Evolutionary conservation across 2,329 filamentous ascomycete species (phyloP), one percentile per base, ranked within the genome.

Genomic region (Fusarium vanettenii): DNA sequence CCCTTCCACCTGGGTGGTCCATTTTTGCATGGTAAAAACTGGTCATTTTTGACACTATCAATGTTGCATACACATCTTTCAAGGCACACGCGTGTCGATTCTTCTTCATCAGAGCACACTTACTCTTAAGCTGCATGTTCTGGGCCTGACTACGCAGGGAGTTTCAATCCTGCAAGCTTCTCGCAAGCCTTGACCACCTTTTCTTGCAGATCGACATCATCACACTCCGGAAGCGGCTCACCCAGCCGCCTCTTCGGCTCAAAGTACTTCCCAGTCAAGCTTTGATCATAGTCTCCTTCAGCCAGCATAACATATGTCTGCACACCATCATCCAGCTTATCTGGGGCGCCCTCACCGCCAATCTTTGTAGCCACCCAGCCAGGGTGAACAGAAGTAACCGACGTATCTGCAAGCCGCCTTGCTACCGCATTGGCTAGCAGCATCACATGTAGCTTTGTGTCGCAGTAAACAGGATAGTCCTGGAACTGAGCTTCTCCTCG

Each of bases 291-390:
- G 6, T 73, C 72, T 20, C 75, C 74, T 35, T 76, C 74, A 9
- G 68, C 75, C 33, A 77, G n/a, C 66, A 70, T 75, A 3, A 77
- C 25, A 45, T 77, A 77, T 35, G 66, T 70, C 57, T 76, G 70
- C 27, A 76, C 64, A 10, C 73, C 73, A 64, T 76, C 75, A n/a
- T 77, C 70, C 52, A 77, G 62, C 45, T 71, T 78, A 10, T 61
- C 71, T 0, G 69, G 63, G 6, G 69, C 69, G 4, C 14, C 50
- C 14, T 65, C 18, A 4, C 67, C 74, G 0, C 59, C 69, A 59
- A 79, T 60, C 64, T 77, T 78, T 11, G 76, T 79, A 4, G 76
- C 60, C 22, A 78, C 73, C 22, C 65, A 78, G 7, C 77, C 76
- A 33, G 76, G 77, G 31, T 79, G 74, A 59, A 79, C 59, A 4